These are phyloP conservation scores for Aphanomyces cochlioides DNA, from an alignment of 352 stramenopile genomes.

Conservation along the genomic window DNA sequence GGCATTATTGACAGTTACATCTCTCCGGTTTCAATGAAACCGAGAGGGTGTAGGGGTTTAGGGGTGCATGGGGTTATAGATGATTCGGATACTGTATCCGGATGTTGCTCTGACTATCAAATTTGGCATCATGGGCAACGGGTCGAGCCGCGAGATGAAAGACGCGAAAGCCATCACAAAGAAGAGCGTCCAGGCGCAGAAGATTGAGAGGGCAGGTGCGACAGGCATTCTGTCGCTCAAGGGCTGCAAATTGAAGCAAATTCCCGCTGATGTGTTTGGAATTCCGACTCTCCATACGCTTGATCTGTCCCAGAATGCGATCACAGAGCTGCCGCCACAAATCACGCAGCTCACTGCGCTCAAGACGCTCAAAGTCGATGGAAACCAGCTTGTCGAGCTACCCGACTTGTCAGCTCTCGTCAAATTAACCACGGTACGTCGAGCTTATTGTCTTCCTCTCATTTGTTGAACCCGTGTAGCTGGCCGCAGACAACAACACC, in stretches of 20 bases:
- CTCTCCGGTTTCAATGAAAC: neutral
- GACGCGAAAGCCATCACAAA: conserved; percentile 69
- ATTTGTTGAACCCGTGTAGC: conserved; percentile 33
- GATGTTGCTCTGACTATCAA: neutral
- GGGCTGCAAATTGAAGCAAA: conserved; percentile 66
- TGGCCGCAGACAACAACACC: conserved; percentile 72
- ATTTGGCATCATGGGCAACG: conserved; percentile 19
- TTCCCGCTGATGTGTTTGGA: conserved; percentile 55
- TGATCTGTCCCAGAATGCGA: conserved; percentile 65
- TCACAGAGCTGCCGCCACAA: conserved; percentile 47
- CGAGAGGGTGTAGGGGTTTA: too few species aligned
- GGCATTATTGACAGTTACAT: neutral
- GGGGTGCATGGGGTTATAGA: neutral
- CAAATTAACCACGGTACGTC: conserved; percentile 60
- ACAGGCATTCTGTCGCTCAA: conserved; percentile 71
- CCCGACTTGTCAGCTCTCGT: conserved; percentile 63
- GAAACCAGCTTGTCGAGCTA: conserved; percentile 52
- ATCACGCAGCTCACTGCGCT: conserved; percentile 46
- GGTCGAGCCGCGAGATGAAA: conserved; percentile 25
- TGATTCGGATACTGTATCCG: neutral
- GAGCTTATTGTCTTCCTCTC: neutral
- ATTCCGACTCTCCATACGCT: conserved; percentile 58
- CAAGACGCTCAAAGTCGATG: conserved; percentile 70
- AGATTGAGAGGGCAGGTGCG: conserved; percentile 52
- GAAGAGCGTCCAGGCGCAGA: conserved; percentile 70